Base-by-base conservation (phyloP, 495 filamentous ascomycete genomes). In the Aspergillus sparsus region DNA sequence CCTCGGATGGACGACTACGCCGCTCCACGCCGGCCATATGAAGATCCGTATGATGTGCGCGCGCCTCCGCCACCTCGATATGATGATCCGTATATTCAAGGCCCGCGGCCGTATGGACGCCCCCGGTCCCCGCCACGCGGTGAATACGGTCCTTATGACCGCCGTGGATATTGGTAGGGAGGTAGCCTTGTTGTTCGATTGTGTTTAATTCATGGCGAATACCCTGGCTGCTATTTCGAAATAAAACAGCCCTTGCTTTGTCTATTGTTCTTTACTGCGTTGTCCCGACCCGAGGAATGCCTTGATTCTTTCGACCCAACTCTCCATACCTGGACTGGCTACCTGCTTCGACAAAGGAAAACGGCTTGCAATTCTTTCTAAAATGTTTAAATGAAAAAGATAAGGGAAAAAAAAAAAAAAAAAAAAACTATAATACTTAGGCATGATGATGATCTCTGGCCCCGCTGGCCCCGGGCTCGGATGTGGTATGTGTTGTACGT, bases 1-100 rank as follows among this genome's bases (percentile, higher is more conserved):
- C 88, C 90, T 61, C 78, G 80, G 47, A 76, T 88, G 34, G 91
- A 95, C 57, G 92, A 95, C 63, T 87, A 88, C 46, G 85, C 90
- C 27, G 77, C 79, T 45, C 77, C 80, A 27, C 79, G 81, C 61
- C 77, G 79, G 62, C 73, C 74, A 15, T 83, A 83, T 62, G 80
- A 83, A 58, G 81, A 83, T 64, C 77, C 76, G 10, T 82, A 82
- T 66, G 76, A 78, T 69, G 66, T 71, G 32, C 70, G 73, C 27
- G 68, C 71, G 50, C 76, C 75, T 7, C 77, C 77, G 15, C 77
- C 76, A 11, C 77, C 77, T 13, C 76, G 75, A 55, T 79, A 77
- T 62, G 76, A 79, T 56, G 78, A 81, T 53, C 76, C 78, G 5
- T 81, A 81, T 65, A 68, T 75, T 44, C 69, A 68, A 34, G 21